Conservation (phyloP, 371 early-diverging fungal species). For the Mucor saturninus region DNA sequence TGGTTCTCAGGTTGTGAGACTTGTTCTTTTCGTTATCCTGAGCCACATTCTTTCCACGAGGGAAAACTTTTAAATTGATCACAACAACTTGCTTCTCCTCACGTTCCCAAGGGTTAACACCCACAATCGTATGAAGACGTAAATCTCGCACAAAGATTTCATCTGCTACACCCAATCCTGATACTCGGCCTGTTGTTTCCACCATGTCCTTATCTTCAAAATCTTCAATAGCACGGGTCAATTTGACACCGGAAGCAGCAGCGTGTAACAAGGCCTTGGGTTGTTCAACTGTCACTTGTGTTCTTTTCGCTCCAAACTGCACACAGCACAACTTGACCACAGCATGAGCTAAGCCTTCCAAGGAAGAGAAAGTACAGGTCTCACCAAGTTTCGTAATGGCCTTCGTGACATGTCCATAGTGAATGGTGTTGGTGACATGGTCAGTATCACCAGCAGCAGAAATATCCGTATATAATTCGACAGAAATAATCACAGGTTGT, state of each 20-base stretch:
- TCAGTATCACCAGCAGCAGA: conserved; percentile 79
- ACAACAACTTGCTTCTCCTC: conserved; percentile 92
- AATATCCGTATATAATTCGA: conserved; percentile 77
- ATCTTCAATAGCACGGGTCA: conserved; percentile 72
- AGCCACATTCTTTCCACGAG: conserved; percentile 48
- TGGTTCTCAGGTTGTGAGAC: conserved; percentile 82
- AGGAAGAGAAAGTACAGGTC: conserved; percentile 66
- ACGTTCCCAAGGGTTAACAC: conserved; percentile 96
- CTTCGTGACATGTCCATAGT: conserved; percentile 85
- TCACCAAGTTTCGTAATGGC: conserved; percentile 80
- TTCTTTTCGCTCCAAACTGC: conserved; percentile 62
- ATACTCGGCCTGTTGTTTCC: conserved; percentile 47
- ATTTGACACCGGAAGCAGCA: conserved; percentile 84
- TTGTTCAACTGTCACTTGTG: conserved; percentile 83
- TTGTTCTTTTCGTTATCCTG: conserved; percentile 63
- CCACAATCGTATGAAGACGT: conserved; percentile 85
- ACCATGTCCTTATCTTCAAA: conserved; percentile 23
- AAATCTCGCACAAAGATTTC: conserved; percentile 84
- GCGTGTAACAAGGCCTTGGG: conserved; percentile 93
- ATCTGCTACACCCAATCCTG: conserved; percentile 47
- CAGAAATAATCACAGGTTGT: conserved; percentile 85
- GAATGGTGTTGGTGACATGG: conserved; percentile 77
- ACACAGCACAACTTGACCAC: conserved; percentile 65
- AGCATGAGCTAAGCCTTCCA: conserved; percentile 77
- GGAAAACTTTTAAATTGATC: conserved; percentile 77